Evolutionary conservation across 2,329 filamentous ascomycete genomes (phyloP), one percentile per base, ranked within the genome.

Genomic region (Neospermospora avenae): DNA sequence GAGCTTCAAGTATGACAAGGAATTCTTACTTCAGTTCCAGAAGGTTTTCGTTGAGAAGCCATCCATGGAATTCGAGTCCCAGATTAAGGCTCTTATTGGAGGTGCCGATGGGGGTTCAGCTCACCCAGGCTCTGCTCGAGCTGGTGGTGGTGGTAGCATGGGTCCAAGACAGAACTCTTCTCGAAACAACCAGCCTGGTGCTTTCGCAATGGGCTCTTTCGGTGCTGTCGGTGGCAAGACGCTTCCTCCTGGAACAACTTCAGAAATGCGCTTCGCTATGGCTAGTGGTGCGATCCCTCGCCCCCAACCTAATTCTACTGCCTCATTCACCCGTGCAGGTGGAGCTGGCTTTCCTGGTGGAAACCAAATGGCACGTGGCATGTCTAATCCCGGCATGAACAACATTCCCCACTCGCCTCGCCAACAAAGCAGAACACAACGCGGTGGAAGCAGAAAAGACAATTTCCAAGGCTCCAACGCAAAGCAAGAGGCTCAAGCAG

Each of bases 11-110:
- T 99, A 99, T 76, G 92, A 98, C 77, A 90, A 93, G 70, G 88
- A 89, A 69, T 99, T 99, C 81, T 80, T 99, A 77, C 82, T 99
- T 31, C 95, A 99, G 73, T 99, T 99, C 82, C 91, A 97, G 78
- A 85, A 85, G 69, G 91, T 96, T 20, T 99, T 97, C 78, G 96
- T 91, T 64, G 95, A 99, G 80, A 96, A 97, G 78, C 95, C 95
- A 14, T 96, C 92, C 0, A 76, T 93, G 45, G 93, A 98, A 72
- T 99, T 96, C 85, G 90, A 96, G 72, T 82, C 88, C 66, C 93
- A 95, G 71, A 87, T 99, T 82, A 93, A 83, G 87, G 89, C 77
- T 81, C 88, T 79, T 75, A 87, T 99, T 67, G 93, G 93, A 60
- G 93, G 96, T 66, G 80, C 80, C 39, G 86, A 89, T 60, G 82